Conservation (phyloP, 495 filamentous ascomycete species). For the Talaromyces wortmannii region DNA sequence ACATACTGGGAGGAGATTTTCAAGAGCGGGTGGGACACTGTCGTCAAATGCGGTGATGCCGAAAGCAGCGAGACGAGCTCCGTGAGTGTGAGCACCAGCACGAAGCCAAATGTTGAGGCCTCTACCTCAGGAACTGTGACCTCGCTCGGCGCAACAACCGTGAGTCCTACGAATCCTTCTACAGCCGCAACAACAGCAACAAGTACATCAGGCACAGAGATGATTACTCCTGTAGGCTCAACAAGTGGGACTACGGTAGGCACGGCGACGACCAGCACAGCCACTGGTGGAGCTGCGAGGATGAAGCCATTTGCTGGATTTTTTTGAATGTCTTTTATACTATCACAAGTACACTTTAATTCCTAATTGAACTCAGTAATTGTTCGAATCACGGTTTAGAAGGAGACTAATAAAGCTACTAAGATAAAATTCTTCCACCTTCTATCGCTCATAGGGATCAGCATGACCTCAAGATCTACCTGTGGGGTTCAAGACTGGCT, state of each 20-base stretch:
- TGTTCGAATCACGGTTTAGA: too few species aligned
- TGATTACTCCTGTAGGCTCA: constrained; percentile 7
- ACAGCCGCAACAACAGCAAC: constrained; percentile 2
- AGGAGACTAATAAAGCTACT: too few species aligned
- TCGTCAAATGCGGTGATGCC: constrained; percentile 14
- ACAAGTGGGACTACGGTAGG: background rate
- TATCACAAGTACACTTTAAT: too few species aligned
- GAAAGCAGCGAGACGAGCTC: constrained; percentile 11
- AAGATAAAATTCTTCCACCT: too few species aligned
- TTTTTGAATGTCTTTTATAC: background rate
- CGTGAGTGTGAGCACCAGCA: constrained; percentile 7
- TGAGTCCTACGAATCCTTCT: background rate
- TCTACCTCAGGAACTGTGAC: constrained; percentile 3
- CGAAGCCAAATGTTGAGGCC: constrained; percentile 1
- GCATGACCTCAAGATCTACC: too few species aligned
- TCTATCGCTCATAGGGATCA: too few species aligned
- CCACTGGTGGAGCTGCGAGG: constrained; percentile 14
- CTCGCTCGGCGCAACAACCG: too few species aligned
- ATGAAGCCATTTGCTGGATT: constrained; percentile 7
- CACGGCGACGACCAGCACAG: constrained; percentile 3
- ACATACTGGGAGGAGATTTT: constrained; percentile 15
- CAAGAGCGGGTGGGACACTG: constrained; percentile 16
- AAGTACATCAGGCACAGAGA: background rate
- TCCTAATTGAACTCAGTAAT: too few species aligned
- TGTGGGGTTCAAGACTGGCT: too few species aligned